Evolutionary conservation across 2,329 filamentous ascomycete species (phyloP), one percentile per base, ranked within the genome.

Genomic region (Phoma sp.): DNA sequence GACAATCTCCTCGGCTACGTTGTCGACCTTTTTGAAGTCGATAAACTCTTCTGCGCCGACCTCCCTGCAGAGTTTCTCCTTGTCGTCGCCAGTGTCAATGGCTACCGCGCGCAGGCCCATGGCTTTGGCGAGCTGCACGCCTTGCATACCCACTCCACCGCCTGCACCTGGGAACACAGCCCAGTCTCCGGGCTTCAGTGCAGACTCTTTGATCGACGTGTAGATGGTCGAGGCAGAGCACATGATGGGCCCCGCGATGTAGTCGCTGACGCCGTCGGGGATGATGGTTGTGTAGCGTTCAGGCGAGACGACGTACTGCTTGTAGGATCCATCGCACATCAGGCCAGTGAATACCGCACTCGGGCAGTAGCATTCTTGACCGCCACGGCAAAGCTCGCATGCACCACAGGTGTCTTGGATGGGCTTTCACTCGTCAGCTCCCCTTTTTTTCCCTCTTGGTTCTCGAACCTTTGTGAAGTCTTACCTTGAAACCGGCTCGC

Each of bases 221-320:
- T 86, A 84, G 57, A 86, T 83, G 1, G 85, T 87, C 6, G 79
- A 81, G 0, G 82, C 85, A 2, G 84, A 70, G 72, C 85, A 87
- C 82, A 87, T 85, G 54, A 87, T 80, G 0, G 84, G 85, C 0
- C 80, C 85, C 5, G 84, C 84, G n/a, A 84, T 70, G 57, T 82
- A 79, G 56, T 85, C 83, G 0, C 74, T 70, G 0, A 86, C 79
- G 0, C 80, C 82, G 31, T 85, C 81, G 0, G 84, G 84, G 51
- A 86, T 85, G 19, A 78, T 75, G 0, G 78, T 78, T 0, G 82
- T 82, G 62, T 85, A 85, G 35, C 77, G 77, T 13, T 82, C 84
- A 0, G 85, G 84, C 1, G 79, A 81, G 12, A 80, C 76, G 35
- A 86, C 73, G 66, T 87, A 88, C 67, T 87, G 82, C 69, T 85